These are phyloP conservation scores for Marasmius fiardii DNA, from an alignment of 1,284 basidiomycete species.

Conservation along the genomic window DNA sequence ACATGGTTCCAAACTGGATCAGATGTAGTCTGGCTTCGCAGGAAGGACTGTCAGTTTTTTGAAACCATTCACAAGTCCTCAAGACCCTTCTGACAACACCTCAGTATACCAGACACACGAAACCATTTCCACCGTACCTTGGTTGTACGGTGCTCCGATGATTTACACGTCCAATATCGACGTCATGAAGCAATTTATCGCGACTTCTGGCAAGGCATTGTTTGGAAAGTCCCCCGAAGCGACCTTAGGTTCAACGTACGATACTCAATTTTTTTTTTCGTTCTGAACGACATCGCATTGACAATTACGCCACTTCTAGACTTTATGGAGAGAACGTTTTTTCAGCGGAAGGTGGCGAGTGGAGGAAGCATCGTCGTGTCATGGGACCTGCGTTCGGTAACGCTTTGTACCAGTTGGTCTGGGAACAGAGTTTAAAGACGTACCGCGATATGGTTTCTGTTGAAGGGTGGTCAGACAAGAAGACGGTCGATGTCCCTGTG, in stretches of 20 bases:
- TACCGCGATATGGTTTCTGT: constrained; percentile 11
- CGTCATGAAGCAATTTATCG: constrained; percentile 12
- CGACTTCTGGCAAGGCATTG: not conserved
- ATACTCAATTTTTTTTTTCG: not conserved
- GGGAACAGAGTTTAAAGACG: constrained; percentile 8
- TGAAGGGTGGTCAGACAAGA: constrained; percentile 9
- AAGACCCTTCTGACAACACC: not conserved
- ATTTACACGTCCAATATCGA: constrained; percentile 13
- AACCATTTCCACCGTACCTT: constrained; percentile 12
- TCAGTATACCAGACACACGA: constrained; percentile 11
- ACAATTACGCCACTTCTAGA: not conserved
- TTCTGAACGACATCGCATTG: not conserved
- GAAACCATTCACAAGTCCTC: not conserved
- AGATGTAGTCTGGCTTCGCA: constrained; percentile 13
- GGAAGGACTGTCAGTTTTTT: constrained; percentile 7
- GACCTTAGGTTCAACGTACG: too few species aligned
- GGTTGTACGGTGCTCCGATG: constrained; percentile 5
- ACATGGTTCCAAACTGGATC: constrained; percentile 16
- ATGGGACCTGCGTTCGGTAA: constrained; percentile 16
- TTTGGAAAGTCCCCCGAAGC: too few species aligned
- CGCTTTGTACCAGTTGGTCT: constrained; percentile 11
- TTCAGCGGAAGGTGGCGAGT: constrained; percentile 10
- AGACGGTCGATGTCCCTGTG: not conserved
- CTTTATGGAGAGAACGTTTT: constrained; percentile 13
- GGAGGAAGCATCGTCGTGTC: constrained; percentile 14